A percentile compares a stretch with the other conserved stretches of the same genome.
phyloP scores from a whole-genome alignment of 2,329 filamentous ascomycete species.

The Colletotrichum magnum region DNA sequence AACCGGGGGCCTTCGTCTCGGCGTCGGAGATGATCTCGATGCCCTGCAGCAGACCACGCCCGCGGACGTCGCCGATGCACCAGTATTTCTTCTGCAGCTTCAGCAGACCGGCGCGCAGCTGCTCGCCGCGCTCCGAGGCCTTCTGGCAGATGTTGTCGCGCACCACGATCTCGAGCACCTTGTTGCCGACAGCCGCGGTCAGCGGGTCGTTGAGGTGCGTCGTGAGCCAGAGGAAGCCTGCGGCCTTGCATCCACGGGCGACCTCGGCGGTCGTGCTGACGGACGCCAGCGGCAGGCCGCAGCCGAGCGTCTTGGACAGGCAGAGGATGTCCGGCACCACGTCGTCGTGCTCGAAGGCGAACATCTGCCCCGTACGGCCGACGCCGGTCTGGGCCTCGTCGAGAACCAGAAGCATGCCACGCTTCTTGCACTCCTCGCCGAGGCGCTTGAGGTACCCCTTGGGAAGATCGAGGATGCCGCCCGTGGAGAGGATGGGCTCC shows the following conservation, averaged over 20 bases:
- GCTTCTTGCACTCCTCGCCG: slow-evolving; percentile 64
- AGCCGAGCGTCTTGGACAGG: slow-evolving; percentile 68
- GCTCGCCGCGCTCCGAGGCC: slow-evolving; percentile 57
- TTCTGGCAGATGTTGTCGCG: slow-evolving; percentile 60
- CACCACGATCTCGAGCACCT: slow-evolving; percentile 68
- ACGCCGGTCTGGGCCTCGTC: slow-evolving; percentile 74
- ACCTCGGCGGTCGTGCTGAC: slow-evolving; percentile 65
- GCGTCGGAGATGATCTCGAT: slow-evolving; percentile 64
- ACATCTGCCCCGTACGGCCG: slow-evolving; percentile 69
- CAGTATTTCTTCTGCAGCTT: slow-evolving; percentile 62
- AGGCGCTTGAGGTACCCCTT: slow-evolving; percentile 68
- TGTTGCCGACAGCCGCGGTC: slow-evolving; percentile 66
- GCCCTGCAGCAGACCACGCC: slow-evolving; percentile 64
- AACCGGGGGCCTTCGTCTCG: slow-evolving; percentile 57
- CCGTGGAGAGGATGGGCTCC: slow-evolving; percentile 71
- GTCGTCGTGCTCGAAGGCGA: slow-evolving; percentile 68
- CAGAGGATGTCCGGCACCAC: slow-evolving; percentile 64
- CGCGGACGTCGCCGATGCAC: slow-evolving; percentile 67
- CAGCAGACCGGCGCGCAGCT: slow-evolving; percentile 59
- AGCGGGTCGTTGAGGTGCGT: slow-evolving; percentile 70
- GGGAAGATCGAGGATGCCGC: slow-evolving; percentile 70
- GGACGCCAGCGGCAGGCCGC: slow-evolving; percentile 64
- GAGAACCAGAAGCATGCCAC: slow-evolving; percentile 70
- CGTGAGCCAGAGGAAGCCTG: slow-evolving; percentile 63
- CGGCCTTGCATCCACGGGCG: slow-evolving; percentile 58